Percentiles rank a stretch among this genome's conserved stretches.
These are phyloP conservation scores for Rubus parviflorus DNA, from an alignment of 306 rosid genomes.

Conservation along the genomic window DNA sequence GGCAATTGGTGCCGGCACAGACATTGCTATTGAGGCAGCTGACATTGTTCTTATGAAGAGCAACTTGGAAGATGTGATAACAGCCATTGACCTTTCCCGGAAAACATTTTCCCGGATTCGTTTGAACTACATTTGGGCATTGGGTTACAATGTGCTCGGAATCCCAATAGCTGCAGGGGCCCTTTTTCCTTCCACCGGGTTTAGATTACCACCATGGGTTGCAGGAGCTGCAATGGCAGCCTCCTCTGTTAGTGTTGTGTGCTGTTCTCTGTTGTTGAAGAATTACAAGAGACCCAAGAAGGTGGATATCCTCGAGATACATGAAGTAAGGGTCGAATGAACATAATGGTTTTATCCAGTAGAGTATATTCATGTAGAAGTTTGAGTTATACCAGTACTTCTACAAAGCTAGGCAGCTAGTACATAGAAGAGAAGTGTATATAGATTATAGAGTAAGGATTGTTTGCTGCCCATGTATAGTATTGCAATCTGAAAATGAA, in stretches of 20 bases:
- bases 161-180: constrained; percentile 78
- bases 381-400: background rate
- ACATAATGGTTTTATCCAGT: background rate
- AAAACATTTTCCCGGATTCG: constrained; percentile 64
- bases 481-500: background rate
- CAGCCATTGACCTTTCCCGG: constrained; percentile 74
- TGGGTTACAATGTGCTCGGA: constrained; percentile 70
- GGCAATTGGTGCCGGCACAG: constrained; percentile 88
- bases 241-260: constrained; percentile 85
- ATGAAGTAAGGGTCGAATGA: constrained; percentile 45
- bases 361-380: background rate
- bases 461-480: background rate
- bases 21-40: constrained; percentile 91
- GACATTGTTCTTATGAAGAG: constrained; percentile 84
- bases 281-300: constrained; percentile 62
- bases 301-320: constrained; percentile 50
- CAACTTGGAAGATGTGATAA: constrained; percentile 76
- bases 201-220: constrained; percentile 84
- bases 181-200: constrained; percentile 58
- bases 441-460: background rate
- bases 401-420: background rate
- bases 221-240: constrained; percentile 99
- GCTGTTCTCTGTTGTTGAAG: constrained; percentile 71
- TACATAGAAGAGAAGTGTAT: background rate
- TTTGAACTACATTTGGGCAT: constrained; percentile 76